These are phyloP conservation scores for Lachnellula arida DNA, from an alignment of 2,329 filamentous ascomycete genomes.

Conservation along the genomic window DNA sequence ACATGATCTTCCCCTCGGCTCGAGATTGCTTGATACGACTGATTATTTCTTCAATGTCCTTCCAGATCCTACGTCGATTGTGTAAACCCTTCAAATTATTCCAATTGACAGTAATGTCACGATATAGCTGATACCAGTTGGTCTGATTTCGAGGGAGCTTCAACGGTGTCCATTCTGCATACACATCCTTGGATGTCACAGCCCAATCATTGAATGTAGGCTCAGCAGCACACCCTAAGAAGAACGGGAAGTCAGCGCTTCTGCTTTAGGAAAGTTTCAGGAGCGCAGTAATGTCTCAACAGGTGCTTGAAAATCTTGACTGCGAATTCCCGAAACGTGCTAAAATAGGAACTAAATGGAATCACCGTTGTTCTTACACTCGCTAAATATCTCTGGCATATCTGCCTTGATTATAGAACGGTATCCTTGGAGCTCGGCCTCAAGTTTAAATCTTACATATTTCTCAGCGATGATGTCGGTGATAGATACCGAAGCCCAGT, in stretches of 20 bases:
- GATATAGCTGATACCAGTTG: not conserved
- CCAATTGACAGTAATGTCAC: not conserved
- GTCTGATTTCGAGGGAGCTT: not conserved
- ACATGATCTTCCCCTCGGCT: not conserved
- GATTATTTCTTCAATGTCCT: not conserved
- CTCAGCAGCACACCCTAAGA: not conserved
- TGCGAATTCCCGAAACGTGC: too few species aligned
- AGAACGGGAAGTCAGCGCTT: too few species aligned
- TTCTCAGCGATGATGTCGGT: not conserved
- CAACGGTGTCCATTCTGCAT: not conserved
- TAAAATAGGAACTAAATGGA: too few species aligned
- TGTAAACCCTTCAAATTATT: not conserved
- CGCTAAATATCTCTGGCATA: not conserved
- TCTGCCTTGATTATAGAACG: not conserved
- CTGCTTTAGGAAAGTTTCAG: too few species aligned
- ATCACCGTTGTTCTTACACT: not conserved
- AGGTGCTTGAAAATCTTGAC: too few species aligned
- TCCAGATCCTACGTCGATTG: not conserved
- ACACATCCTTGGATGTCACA: not conserved
- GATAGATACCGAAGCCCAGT: not conserved
- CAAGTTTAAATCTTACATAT: not conserved
- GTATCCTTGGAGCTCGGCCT: not conserved
- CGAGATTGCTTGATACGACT: not conserved
- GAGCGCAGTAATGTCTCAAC: too few species aligned
- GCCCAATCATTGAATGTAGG: conserved; percentile 1